Base-by-base conservation (phyloP, 768 basidiomycete genomes). In the Kwoniella sp. region DNA sequence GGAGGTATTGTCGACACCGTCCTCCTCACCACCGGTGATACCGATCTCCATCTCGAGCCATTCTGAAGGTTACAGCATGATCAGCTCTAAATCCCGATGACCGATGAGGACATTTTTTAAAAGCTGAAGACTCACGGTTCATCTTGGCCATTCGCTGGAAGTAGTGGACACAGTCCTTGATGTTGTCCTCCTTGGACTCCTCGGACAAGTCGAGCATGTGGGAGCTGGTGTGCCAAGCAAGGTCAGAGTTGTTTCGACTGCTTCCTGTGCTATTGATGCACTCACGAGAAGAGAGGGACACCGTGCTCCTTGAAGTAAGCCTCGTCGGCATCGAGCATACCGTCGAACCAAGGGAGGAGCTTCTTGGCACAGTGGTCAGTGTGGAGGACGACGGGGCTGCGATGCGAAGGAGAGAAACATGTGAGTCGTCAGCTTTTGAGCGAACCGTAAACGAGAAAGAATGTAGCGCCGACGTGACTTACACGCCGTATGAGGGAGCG, bases 41-140 rank as follows among this genome's bases (percentile, higher is more conserved):
- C 96, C 96, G 80, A 99, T 99, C 83, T 99, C 96, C 96, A 99
- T 99, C 86, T 99, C 96, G 80, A 99, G 91, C 92, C 92, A 99
- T 69, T 77, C 71, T 70, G 63, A 15, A 25, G 25, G n/a, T 2
- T 29, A 17, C 24, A 40, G 25, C 2, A n/a, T 19, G 7, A 37
- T 63, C 46, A 63, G 61, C 58, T n/a, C n/a, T n/a, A n/a, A n/a
- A n/a, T n/a, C n/a, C n/a, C n/a, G n/a, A n/a, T n/a, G n/a, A n/a
- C n/a, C n/a, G n/a, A n/a, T n/a, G n/a, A n/a, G n/a, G n/a, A n/a
- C n/a, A n/a, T n/a, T n/a, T n/a, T 9, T 15, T 33, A 33, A 33
- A 13, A 33, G 13, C 21, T 22, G 29, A 26, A 37, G 9, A 72
- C 76, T 68, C 48, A 79, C 76, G 83, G 55, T 90, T 89, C 77